These are phyloP conservation scores for Syzygium oleosum DNA, from an alignment of 345 rosid species.

Conservation along the genomic window DNA sequence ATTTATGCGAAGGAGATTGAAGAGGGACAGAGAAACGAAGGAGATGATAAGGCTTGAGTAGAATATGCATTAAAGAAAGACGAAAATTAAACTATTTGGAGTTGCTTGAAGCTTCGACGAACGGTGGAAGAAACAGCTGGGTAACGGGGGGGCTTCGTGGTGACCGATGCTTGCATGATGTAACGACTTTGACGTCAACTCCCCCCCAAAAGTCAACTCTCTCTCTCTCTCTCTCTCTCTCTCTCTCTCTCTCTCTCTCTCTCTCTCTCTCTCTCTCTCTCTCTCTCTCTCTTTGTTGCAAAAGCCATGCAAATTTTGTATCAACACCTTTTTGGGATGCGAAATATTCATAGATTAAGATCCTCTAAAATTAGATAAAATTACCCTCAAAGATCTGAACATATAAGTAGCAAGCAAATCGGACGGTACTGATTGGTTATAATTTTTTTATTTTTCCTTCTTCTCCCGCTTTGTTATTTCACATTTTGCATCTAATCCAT, in stretches of 20 bases:
- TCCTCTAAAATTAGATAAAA: not conserved
- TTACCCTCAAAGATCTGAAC: not conserved
- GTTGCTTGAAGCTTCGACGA: slow-evolving; percentile 31
- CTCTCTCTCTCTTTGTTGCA: too few species aligned
- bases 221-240: not conserved
- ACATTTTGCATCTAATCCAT: not conserved
- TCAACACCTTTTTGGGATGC: not conserved
- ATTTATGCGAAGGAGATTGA: not conserved
- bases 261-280: too few species aligned
- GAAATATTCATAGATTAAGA: not conserved
- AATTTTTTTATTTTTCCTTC: not conserved
- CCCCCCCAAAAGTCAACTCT: slow-evolving; percentile 14
- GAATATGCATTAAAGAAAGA: not conserved
- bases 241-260: not conserved
- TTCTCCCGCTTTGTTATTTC: not conserved
- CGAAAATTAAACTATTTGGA: not conserved
- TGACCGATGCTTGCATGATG: slow-evolving; percentile 12
- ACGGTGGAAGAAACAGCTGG: slow-evolving; percentile 19
- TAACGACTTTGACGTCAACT: slow-evolving; percentile 38
- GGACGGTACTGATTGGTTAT: not conserved
- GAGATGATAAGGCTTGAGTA: not conserved
- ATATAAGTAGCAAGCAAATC: not conserved
- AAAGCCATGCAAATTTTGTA: too few species aligned
- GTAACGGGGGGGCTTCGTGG: slow-evolving; percentile 1
- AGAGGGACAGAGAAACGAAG: not conserved